Evolutionary conservation across 177 flowering plant genomes (phyloP).

Genomic region (Vitis hybrid): DNA sequence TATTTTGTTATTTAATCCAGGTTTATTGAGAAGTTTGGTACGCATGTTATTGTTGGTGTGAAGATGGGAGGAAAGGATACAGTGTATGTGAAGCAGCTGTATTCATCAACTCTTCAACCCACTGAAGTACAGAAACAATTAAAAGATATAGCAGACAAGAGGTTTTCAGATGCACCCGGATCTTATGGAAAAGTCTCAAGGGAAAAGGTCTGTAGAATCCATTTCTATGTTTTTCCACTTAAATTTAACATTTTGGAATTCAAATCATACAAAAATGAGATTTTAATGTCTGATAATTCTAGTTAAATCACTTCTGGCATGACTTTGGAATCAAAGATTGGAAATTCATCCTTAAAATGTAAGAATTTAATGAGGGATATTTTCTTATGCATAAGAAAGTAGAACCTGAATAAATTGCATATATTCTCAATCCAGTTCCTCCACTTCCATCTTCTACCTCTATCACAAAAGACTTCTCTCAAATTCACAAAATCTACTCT

Average conservation of each 20-base stretch:
- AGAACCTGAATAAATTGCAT: no score
- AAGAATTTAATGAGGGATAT: not conserved
- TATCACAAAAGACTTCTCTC: no score
- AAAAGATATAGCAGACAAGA: slow-evolving; percentile 72
- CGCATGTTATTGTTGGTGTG: slow-evolving; percentile 76
- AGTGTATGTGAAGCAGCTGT: slow-evolving; percentile 69
- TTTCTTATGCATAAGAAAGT: not conserved
- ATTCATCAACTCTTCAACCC: slow-evolving; percentile 69
- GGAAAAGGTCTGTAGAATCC: slow-evolving; percentile 43
- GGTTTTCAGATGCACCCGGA: slow-evolving; percentile 50
- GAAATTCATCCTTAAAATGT: not conserved
- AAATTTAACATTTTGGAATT: not conserved
- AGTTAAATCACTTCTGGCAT: not conserved
- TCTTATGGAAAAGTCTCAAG: slow-evolving; percentile 31
- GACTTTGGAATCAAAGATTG: not conserved
- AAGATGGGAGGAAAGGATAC: slow-evolving; percentile 94
- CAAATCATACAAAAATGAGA: not conserved
- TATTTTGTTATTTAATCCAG: slow-evolving; percentile 30
- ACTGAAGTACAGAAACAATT: slow-evolving; percentile 69
- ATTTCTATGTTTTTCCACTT: not conserved
- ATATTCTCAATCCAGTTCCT: no score
- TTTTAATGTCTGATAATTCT: not conserved
- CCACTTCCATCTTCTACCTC: no score
- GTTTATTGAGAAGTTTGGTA: slow-evolving; percentile 80
- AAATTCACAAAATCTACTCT: no score